Evolutionary conservation across 139 green algal genomes (phyloP).

Genomic region (Nannochloris sp.): DNA sequence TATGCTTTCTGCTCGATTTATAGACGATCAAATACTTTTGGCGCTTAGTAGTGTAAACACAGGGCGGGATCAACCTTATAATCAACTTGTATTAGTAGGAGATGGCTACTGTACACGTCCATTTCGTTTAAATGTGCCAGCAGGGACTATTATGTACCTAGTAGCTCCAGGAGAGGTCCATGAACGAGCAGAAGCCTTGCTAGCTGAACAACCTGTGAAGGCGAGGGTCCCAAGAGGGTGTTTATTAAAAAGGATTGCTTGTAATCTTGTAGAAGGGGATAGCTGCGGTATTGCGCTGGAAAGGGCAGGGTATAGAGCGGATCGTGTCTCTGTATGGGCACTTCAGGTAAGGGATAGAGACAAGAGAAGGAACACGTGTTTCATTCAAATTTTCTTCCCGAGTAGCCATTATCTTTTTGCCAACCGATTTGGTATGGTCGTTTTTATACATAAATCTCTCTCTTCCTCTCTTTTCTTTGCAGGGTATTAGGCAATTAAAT

Average conservation of each 20-base stretch:
- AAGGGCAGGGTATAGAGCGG: constrained; percentile 36
- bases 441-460: not conserved
- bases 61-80: constrained; percentile 32
- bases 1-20: constrained; percentile 13
- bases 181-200: constrained; percentile 31
- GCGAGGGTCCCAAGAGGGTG: constrained; percentile 41
- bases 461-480: not conserved
- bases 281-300: constrained; percentile 21
- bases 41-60: constrained; percentile 43
- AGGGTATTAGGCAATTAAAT: constrained; percentile 16
- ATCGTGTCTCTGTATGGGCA: constrained; percentile 59
- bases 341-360: constrained; percentile 16
- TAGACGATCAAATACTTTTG: constrained; percentile 32
- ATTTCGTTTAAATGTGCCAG: constrained; percentile 54
- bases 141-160: constrained; percentile 60
- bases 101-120: constrained; percentile 62
- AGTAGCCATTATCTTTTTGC: no score
- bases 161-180: constrained; percentile 46
- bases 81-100: constrained; percentile 68
- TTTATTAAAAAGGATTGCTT: constrained; percentile 46
- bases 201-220: constrained; percentile 17
- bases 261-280: constrained; percentile 12
- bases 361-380: not conserved
- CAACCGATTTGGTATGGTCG: no score
- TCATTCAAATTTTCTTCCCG: no score